These are phyloP conservation scores for Peronospora belbahrii DNA, from an alignment of 352 stramenopile genomes.

Conservation along the genomic window DNA sequence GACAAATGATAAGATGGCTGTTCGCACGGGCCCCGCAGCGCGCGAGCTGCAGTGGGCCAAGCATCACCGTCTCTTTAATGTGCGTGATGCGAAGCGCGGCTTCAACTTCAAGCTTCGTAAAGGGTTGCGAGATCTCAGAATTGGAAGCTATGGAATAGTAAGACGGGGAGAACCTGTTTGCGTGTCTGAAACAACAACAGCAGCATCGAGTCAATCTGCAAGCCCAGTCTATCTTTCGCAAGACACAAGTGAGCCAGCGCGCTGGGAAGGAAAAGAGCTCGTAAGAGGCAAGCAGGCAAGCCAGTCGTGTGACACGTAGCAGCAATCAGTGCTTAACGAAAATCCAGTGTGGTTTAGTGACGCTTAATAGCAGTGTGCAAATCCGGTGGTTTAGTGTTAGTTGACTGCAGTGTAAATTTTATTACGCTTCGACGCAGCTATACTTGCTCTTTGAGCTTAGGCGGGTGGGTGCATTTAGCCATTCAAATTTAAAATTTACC, in stretches of 20 bases:
- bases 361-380: too few relatives aligned
- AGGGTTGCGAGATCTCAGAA: conserved; percentile 37
- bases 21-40: conserved; percentile 42
- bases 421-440: too few relatives aligned
- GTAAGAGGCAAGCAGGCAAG: conserved; percentile 1
- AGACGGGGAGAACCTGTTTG: conserved; percentile 18
- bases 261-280: neutral
- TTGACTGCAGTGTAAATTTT: neutral
- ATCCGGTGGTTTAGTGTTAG: too few relatives aligned
- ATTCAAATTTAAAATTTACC: conserved; percentile 12
- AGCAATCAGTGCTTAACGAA: neutral
- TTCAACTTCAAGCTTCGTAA: conserved; percentile 75
- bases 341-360: conserved; percentile 5
- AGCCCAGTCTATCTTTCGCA: conserved; percentile 13
- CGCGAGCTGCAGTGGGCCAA: conserved; percentile 60
- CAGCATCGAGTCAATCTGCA: conserved; percentile 22
- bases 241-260: neutral
- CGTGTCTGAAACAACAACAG: conserved; percentile 24
- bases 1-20: conserved; percentile 45
- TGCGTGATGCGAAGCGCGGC: conserved; percentile 48
- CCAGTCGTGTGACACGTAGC: too few relatives aligned
- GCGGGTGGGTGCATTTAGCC: conserved; percentile 7
- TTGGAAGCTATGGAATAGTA: conserved; percentile 11
- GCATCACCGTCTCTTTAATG: conserved; percentile 43
- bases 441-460: conserved; percentile 8